These are phyloP conservation scores for Microbotryomycetes sp. DNA, from an alignment of 1,284 basidiomycete genomes.

Conservation along the genomic window DNA sequence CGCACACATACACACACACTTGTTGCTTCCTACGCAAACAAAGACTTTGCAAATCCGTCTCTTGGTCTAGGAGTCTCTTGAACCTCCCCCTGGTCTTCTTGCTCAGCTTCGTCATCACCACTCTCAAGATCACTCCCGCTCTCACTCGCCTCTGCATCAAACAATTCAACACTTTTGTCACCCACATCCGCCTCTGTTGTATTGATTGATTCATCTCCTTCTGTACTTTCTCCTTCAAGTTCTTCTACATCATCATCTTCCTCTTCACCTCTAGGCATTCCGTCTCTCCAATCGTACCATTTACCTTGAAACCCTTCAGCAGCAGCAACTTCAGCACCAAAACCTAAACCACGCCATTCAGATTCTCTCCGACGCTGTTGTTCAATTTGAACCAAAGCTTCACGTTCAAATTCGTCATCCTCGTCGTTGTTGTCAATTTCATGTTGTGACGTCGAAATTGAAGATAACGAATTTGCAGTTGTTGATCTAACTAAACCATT, in stretches of 20 bases:
- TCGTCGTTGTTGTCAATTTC: not conserved
- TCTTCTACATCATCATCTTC: slow-evolving; percentile 3
- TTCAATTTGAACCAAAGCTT: not conserved
- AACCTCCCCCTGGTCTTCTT: not conserved
- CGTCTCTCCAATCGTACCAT: slow-evolving; percentile 6
- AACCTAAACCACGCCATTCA: not conserved
- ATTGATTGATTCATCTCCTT: not conserved
- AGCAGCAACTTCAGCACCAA: not conserved
- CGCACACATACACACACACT: no score
- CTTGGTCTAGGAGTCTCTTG: slow-evolving; percentile 5
- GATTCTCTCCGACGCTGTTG: not conserved
- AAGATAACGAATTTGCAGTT: not conserved
- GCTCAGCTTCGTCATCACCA: not conserved
- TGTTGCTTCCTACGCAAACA: not conserved
- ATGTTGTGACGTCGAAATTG: not conserved
- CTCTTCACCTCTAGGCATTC: slow-evolving; percentile 3
- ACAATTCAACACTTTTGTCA: slow-evolving; percentile 40
- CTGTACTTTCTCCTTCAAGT: not conserved
- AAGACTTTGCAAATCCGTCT: slow-evolving; percentile 1
- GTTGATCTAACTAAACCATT: not conserved
- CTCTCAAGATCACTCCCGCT: not conserved
- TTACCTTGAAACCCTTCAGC: not conserved
- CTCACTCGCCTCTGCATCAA: not conserved
- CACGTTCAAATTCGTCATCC: not conserved
- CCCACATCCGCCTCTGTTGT: slow-evolving; percentile 40